Conservation (phyloP, 2,329 filamentous ascomycete species). For the Gaeumannomyces tritici region DNA sequence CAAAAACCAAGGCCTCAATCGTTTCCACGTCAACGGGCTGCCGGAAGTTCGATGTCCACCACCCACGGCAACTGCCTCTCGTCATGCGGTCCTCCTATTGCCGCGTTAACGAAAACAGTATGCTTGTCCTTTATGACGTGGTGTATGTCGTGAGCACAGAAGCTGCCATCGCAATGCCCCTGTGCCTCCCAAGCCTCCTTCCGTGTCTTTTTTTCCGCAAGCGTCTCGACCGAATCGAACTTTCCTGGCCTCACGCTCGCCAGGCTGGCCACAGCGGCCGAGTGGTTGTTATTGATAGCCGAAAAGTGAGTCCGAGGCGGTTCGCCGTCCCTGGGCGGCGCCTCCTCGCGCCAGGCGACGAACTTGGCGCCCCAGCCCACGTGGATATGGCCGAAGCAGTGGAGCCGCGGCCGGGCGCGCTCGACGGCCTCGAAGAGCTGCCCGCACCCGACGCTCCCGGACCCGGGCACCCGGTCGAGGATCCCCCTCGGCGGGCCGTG, state of each 20-base stretch:
- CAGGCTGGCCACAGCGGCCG: constrained; percentile 25
- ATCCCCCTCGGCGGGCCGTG: constrained; percentile 45
- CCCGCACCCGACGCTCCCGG: constrained; percentile 28
- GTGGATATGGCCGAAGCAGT: constrained; percentile 53
- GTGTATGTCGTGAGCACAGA: constrained; percentile 18
- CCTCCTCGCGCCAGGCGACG: constrained; percentile 35
- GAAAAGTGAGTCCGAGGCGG: constrained; percentile 24
- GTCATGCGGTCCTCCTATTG: constrained; percentile 25
- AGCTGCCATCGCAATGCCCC: constrained; percentile 20
- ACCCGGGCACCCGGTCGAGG: constrained; percentile 29
- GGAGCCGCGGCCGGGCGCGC: constrained; percentile 31
- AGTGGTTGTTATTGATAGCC: constrained; percentile 35
- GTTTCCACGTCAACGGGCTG: neutral
- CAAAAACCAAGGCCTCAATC: no score
- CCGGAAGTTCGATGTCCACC: neutral
- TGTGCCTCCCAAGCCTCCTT: constrained; percentile 4
- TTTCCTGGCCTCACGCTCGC: constrained; percentile 10
- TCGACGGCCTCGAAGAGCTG: constrained; percentile 35
- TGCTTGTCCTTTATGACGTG: constrained; percentile 24
- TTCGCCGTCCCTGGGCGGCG: constrained; percentile 18
- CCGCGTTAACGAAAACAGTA: constrained; percentile 47
- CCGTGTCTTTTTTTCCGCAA: neutral
- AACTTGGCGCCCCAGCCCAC: constrained; percentile 47
- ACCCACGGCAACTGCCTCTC: neutral
- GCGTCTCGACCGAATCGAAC: constrained; percentile 2